Evolutionary conservation across 2,329 filamentous ascomycete genomes (phyloP), one percentile per base, ranked within the genome.

Genomic region (Xylariaceae sp.): DNA sequence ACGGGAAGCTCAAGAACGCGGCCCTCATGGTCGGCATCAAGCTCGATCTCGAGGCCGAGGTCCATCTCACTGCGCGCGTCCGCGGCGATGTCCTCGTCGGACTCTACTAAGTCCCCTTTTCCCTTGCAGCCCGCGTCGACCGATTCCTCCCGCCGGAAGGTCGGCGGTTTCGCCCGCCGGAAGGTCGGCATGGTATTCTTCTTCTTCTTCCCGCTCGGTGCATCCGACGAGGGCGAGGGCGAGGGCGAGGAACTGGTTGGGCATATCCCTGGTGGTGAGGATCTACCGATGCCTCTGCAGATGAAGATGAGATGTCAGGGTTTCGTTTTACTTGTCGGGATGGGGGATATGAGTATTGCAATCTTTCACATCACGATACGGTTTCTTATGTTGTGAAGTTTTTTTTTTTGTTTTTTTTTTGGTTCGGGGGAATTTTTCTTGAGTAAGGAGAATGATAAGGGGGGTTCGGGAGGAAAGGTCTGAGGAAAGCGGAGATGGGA

Each of bases 1-100:
- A 81, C 50, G 80, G 81, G 55, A 77, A 80, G 61, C 72, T 80
- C 57, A 84, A 82, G 70, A 73, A 77, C 51, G 78, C 81, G 5
- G 80, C 79, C 2, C 72, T 84, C 55, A 73, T 84, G 67, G 73
- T 85, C 44, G 81, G 81, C 56, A 81, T 84, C 73, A 84, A 84
- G 72, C 73, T 85, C 45, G 81, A 85, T 65, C 71, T 84, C 45
- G 80, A 85, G 68, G 81, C 81, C 48, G 81, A 84, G 65, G 76
- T 84, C 41, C 80, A 85, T 64, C 72, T 84, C 60, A 84, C 80
- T 29, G 81, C 81, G 53, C 71, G 81, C 55, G 74, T 84, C 60
- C 74, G 79, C 50, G 81, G 81, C 72, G 81, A 85, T 67, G 81
- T 84, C 62, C 74, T 78, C 37, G 77, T 85, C 64, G 80, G 80